Evolutionary conservation across 2,329 filamentous ascomycete genomes (phyloP).

Genomic region (Aspergillus sergii): DNA sequence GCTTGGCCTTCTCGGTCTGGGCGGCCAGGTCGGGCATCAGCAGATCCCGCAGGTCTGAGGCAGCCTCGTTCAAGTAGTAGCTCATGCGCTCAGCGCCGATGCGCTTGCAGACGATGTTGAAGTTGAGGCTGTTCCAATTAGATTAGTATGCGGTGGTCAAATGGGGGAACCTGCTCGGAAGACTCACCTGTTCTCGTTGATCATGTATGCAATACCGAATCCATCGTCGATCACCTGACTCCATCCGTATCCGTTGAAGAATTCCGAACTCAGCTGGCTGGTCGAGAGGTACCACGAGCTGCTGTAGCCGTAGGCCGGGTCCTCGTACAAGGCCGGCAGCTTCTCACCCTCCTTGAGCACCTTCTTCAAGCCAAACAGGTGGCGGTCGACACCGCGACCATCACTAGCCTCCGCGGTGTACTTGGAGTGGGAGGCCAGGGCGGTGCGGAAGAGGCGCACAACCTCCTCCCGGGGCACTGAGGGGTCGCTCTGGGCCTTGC

Average conservation of each 20-base stretch:
- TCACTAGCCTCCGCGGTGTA: slow-evolving; percentile 90
- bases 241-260: slow-evolving; percentile 99
- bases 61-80: slow-evolving; percentile 93
- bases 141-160: slow-evolving; percentile 12
- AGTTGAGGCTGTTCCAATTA: slow-evolving; percentile 74
- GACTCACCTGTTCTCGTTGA: slow-evolving; percentile 89
- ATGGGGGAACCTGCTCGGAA: neutral
- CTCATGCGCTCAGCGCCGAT: slow-evolving; percentile 91
- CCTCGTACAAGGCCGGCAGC: slow-evolving; percentile 79
- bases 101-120: slow-evolving; percentile 95
- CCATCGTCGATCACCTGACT: slow-evolving; percentile 95
- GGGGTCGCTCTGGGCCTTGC: slow-evolving; percentile 78
- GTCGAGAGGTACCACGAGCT: slow-evolving; percentile 86
- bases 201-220: slow-evolving; percentile 99
- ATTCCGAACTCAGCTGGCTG: slow-evolving; percentile 90
- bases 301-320: slow-evolving; percentile 83
- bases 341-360: slow-evolving; percentile 79
- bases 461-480: slow-evolving; percentile 64
- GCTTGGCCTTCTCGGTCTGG: slow-evolving; percentile 79
- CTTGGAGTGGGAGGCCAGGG: slow-evolving; percentile 78
- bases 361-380: slow-evolving; percentile 97
- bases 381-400: slow-evolving; percentile 90
- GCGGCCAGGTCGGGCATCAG: slow-evolving; percentile 70
- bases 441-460: slow-evolving; percentile 77
- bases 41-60: slow-evolving; percentile 83